Evolutionary conservation across 805 yeast species (phyloP).

Genomic region (Candida tallmaniae): DNA sequence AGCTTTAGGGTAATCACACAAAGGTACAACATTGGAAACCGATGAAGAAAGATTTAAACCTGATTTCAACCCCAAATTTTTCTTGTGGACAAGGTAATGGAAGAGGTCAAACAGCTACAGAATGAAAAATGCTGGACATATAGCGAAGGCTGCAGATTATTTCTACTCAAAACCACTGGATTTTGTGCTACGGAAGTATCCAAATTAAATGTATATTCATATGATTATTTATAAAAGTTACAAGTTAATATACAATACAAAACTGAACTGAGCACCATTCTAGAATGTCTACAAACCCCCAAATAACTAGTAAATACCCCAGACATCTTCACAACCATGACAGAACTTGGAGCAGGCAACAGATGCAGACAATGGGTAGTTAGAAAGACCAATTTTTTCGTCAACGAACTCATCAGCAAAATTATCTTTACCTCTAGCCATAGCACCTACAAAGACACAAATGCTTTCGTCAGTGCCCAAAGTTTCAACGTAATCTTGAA

Average conservation of each 20-base stretch:
- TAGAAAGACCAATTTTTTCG: constrained; percentile 92
- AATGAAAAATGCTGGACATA: constrained; percentile 36
- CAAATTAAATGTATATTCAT: no score
- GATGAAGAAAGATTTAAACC: constrained; percentile 34
- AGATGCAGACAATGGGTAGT: constrained; percentile 93
- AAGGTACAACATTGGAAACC: constrained; percentile 38
- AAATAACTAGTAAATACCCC: constrained; percentile 61
- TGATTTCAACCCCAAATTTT: no score
- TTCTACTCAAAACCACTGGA: no score
- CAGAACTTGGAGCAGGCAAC: constrained; percentile 98
- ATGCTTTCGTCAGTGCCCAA: constrained; percentile 87
- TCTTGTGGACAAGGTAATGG: constrained; percentile 34
- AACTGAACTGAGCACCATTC: no score
- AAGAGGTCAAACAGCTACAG: constrained; percentile 45
- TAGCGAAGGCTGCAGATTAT: no score
- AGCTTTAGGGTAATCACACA: constrained; percentile 35
- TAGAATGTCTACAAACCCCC: no score
- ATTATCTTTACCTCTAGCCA: constrained; percentile 97
- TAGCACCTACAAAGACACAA: constrained; percentile 98
- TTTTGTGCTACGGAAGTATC: no score
- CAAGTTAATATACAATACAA: neutral
- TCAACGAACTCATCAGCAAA: constrained; percentile 97
- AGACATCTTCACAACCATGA: constrained; percentile 98
- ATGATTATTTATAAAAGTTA: neutral
- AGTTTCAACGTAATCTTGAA: constrained; percentile 79